Base-by-base conservation (phyloP, 2,329 filamentous ascomycete species). In the Aspergillus brunneoviolaceus region DNA sequence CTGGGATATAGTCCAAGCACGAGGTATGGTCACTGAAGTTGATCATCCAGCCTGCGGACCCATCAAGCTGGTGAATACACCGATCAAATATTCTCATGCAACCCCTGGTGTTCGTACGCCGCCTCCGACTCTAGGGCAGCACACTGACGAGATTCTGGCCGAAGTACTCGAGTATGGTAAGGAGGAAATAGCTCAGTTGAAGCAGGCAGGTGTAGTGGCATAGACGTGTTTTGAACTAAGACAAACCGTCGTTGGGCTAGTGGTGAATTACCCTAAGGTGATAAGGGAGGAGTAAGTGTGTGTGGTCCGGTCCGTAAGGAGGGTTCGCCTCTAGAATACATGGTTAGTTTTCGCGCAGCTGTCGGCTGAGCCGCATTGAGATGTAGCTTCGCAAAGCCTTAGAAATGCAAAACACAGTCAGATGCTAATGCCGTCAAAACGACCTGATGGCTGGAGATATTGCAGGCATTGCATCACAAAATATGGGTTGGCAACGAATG, bases 41-140 rank as follows among this genome's bases (percentile, higher is more conserved):
- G 85, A 96, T 0, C 95, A 99, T 72, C 85, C 85, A 5, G 81
- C 83, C 7, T 98, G 94, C 74, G 95, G 95, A 0, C 85, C 88
- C 0, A 89, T 99, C 64, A 93, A 92, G 77, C 80, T 99, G 71
- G 89, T 99, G 57, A 97, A 96, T 70, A 96, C 92, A 0, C 95
- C 95, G 0, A 88, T 99, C 60, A 99, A 99, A 75, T 96, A 92
- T 75, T 96, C 92, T 5, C 87, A 93, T 66, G 90, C 89, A 27
- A 87, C 84, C 66, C 92, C 93, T 0, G 85, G 86, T 3, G 87
- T 96, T 45, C 83, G 94, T 35, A 89, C 82, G 3, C 85, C 90
- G 27, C 95, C 95, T 19, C 95, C 95, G 1, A 90, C 89, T 7
- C 78, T 99, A 35, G 95, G 93, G 0, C 87, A 96, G 77, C 92